Percentiles rank a stretch among this genome's conserved stretches.
Conservation (phyloP, 1,139 yeast genomes). For the Pichia sp. region DNA sequence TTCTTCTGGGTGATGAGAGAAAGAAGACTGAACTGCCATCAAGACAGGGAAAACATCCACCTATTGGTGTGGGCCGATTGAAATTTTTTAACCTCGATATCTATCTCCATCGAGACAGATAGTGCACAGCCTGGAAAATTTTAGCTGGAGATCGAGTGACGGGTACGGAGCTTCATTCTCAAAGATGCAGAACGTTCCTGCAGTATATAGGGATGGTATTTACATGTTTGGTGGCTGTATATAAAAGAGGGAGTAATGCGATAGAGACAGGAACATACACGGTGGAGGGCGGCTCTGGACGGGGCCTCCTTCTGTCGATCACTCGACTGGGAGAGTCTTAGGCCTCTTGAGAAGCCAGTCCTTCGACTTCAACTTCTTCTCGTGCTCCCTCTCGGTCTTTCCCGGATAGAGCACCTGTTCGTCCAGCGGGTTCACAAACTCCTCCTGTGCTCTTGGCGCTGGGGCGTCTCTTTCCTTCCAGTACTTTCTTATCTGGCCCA, state of each 20-base stretch:
- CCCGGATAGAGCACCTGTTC: conserved; percentile 73
- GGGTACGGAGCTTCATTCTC: not conserved
- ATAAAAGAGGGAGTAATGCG: not conserved
- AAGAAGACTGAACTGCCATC: too few species aligned
- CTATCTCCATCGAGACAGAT: not conserved
- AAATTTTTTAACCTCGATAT: not conserved
- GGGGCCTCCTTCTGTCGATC: not conserved
- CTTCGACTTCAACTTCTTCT: conserved; percentile 48
- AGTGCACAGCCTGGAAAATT: not conserved
- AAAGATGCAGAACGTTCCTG: not conserved
- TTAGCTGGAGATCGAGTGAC: not conserved
- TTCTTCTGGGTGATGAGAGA: too few species aligned
- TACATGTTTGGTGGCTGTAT: not conserved
- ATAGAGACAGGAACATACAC: not conserved
- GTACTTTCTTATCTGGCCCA: conserved; percentile 67
- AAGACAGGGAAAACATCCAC: too few species aligned
- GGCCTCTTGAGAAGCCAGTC: conserved; percentile 65
- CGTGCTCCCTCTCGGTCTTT: conserved; percentile 51
- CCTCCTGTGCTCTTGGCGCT: conserved; percentile 37
- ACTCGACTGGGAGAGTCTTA: conserved; percentile 49
- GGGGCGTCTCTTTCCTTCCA: conserved; percentile 53
- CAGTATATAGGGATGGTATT: not conserved
- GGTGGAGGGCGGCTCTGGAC: too few species aligned
- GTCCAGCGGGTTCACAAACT: conserved; percentile 55
- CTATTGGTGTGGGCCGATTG: not conserved